phyloP scores from a whole-genome alignment of 1,284 basidiomycete species.

The Spongispora temasekensis region DNA sequence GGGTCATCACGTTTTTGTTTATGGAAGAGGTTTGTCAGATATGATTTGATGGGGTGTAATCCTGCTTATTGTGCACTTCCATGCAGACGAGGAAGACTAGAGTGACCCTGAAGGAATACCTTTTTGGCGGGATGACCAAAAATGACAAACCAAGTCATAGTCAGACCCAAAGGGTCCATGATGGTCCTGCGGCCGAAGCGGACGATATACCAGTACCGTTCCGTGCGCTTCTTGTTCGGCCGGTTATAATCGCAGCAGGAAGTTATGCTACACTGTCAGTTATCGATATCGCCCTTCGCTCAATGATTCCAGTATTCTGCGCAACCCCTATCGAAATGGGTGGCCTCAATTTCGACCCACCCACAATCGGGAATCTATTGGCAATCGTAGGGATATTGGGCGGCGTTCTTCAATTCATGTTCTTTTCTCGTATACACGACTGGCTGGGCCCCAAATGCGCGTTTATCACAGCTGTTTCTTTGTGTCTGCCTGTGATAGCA shows the following conservation, averaged over 20 bases:
- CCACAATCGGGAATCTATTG: conserved; percentile 43
- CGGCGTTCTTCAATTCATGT: conserved; percentile 41
- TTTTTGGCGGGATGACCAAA: conserved; percentile 17
- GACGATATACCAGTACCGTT: conserved; percentile 35
- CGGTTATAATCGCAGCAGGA: conserved; percentile 41
- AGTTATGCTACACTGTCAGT: conserved; percentile 45
- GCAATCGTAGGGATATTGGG: conserved; percentile 41
- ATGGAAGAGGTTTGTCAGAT: conserved; percentile 63
- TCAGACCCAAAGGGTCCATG: background rate
- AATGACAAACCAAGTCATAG: background rate
- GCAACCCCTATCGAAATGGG: conserved; percentile 45
- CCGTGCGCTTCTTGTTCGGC: conserved; percentile 37
- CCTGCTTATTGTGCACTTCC: too few species aligned
- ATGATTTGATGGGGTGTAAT: too few species aligned
- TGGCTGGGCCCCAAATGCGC: conserved; percentile 41
- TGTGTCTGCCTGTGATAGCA: conserved; percentile 37
- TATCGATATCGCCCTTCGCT: conserved; percentile 41
- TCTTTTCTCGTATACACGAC: conserved; percentile 42
- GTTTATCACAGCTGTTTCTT: conserved; percentile 35
- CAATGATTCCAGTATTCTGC: conserved; percentile 46
- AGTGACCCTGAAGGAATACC: conserved; percentile 19
- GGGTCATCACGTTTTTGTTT: conserved; percentile 48
- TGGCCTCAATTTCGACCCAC: conserved; percentile 42
- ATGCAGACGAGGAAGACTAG: conserved; percentile 22
- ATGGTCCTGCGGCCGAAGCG: background rate